Percentiles rank a stretch among this genome's conserved stretches.
These are phyloP conservation scores for Desmodesmus armatus DNA, from an alignment of 139 green algal genomes.

Conservation along the genomic window DNA sequence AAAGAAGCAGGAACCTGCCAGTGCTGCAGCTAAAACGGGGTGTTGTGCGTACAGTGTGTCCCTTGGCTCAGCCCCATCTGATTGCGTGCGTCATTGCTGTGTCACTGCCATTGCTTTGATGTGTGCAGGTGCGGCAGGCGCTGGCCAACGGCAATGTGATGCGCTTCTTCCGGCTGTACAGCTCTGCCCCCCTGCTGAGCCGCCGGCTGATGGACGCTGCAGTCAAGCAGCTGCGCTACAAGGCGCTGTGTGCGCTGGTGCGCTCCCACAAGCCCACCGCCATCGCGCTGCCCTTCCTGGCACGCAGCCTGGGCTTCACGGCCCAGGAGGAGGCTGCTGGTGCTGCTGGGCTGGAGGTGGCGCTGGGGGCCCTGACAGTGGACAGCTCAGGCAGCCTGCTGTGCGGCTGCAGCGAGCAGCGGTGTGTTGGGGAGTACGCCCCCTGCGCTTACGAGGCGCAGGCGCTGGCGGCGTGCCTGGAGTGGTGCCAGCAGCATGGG, in stretches of 20 bases:
- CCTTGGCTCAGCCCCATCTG: not conserved
- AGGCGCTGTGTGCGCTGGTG: slow-evolving; percentile 62
- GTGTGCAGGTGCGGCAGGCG: slow-evolving; percentile 30
- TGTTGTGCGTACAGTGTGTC: not conserved
- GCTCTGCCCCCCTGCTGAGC: slow-evolving; percentile 68
- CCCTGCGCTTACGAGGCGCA: slow-evolving; percentile 25
- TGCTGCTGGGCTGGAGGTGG: not conserved
- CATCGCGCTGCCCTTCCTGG: slow-evolving; percentile 65
- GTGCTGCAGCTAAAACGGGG: not conserved
- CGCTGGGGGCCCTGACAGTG: slow-evolving; percentile 26
- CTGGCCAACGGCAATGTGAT: slow-evolving; percentile 53
- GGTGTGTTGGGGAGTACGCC: slow-evolving; percentile 53
- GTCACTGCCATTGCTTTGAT: not conserved
- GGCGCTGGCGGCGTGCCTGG: slow-evolving; percentile 45
- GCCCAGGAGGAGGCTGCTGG: not conserved
- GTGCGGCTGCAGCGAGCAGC: slow-evolving; percentile 60
- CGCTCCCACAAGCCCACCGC: slow-evolving; percentile 65
- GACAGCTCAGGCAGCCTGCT: slow-evolving; percentile 36
- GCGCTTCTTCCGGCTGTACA: slow-evolving; percentile 84
- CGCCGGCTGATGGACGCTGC: slow-evolving; percentile 81
- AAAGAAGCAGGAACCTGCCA: too few species aligned
- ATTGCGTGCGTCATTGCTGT: not conserved
- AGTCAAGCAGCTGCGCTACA: slow-evolving; percentile 65
- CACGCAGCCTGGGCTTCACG: slow-evolving; percentile 72
- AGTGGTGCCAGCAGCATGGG: slow-evolving; percentile 67